Conservation (phyloP, 2,329 filamentous ascomycete genomes). For the Diplodia intermedia region DNA sequence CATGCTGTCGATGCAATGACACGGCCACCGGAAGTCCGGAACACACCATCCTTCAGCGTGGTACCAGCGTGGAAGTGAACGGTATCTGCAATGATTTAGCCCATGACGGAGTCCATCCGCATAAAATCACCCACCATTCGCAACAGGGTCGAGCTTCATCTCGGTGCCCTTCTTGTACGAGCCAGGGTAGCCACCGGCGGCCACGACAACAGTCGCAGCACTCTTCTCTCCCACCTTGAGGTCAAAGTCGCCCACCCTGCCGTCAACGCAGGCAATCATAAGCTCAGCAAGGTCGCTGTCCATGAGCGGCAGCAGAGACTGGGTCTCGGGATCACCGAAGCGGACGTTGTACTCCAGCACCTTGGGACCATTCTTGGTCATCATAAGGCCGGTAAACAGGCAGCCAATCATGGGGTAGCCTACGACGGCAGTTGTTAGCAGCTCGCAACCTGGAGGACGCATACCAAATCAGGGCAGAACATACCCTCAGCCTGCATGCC, state of each 20-base stretch:
- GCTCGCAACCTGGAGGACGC: not conserved
- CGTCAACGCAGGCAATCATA: conserved; percentile 83
- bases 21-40: conserved; percentile 83
- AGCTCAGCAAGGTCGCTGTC: conserved; percentile 87
- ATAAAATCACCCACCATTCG: conserved; percentile 43
- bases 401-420: conserved; percentile 64
- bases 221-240: conserved; percentile 68
- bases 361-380: conserved; percentile 80
- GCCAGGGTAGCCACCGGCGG: conserved; percentile 88
- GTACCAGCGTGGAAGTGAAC: conserved; percentile 95
- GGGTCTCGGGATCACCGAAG: conserved; percentile 90
- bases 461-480: conserved; percentile 9
- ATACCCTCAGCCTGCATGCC: conserved; percentile 81
- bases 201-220: conserved; percentile 92
- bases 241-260: conserved; percentile 72
- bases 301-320: conserved; percentile 82
- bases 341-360: conserved; percentile 93
- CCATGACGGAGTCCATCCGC: not conserved
- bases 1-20: conserved; percentile 93
- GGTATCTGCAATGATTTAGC: conserved; percentile 52
- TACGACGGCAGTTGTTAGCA: conserved; percentile 14
- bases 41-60: conserved; percentile 62
- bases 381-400: conserved; percentile 92
- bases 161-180: conserved; percentile 77
- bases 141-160: conserved; percentile 64